A percentile compares a stretch with the other conserved stretches of the same genome.
These are phyloP conservation scores for Kurtzmaniella cleridarum DNA, from an alignment of 805 yeast genomes.

Conservation along the genomic window DNA sequence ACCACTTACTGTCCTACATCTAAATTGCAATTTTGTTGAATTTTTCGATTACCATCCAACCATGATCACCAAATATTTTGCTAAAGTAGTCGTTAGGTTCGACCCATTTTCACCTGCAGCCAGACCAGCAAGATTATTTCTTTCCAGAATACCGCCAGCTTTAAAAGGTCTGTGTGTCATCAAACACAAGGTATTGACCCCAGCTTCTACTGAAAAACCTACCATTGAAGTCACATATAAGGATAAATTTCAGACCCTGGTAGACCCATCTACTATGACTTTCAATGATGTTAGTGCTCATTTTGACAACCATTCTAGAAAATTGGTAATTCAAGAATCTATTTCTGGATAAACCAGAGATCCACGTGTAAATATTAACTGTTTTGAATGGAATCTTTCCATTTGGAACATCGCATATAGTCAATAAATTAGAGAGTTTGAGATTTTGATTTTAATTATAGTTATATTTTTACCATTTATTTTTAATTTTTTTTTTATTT, in stretches of 20 bases:
- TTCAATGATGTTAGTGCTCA: slow-evolving; percentile 59
- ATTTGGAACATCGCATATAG: background rate
- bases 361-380: background rate
- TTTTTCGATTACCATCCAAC: background rate
- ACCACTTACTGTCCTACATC: too few species aligned
- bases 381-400: background rate
- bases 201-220: slow-evolving; percentile 44
- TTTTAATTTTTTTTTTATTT: too few species aligned
- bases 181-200: slow-evolving; percentile 56
- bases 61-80: slow-evolving; percentile 90
- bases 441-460: too few species aligned
- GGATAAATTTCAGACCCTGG: slow-evolving; percentile 67
- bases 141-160: slow-evolving; percentile 75
- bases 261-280: slow-evolving; percentile 55
- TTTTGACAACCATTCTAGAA: slow-evolving; percentile 80
- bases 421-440: background rate
- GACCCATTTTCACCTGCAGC: slow-evolving; percentile 74
- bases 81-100: slow-evolving; percentile 70
- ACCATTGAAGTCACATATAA: slow-evolving; percentile 69
- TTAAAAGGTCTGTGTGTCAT: slow-evolving; percentile 54
- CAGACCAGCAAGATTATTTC: slow-evolving; percentile 71
- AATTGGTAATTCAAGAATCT: slow-evolving; percentile 68
- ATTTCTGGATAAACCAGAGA: slow-evolving; percentile 26
- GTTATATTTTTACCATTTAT: too few species aligned
- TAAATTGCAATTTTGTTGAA: too few species aligned